Percentiles rank a stretch among this genome's conserved stretches.
Conservation (phyloP, 441 rosid species). For the Geranium incanum region DNA sequence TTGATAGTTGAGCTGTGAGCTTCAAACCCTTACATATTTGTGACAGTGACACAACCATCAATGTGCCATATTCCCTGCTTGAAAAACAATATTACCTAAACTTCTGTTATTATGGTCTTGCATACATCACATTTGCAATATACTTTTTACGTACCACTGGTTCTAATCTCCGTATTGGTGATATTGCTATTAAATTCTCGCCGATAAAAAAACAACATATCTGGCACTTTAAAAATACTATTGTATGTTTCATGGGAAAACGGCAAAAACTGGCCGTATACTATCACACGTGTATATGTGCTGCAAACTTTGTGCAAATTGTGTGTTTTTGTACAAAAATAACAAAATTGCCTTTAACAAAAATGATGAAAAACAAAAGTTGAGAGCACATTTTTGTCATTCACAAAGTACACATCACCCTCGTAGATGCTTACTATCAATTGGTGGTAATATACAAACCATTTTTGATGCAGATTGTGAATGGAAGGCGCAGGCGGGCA, state of each 20-base stretch:
- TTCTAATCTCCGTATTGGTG: too few relatives aligned
- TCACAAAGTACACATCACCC: not conserved
- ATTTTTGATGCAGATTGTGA: constrained; percentile 54
- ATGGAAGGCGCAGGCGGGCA: constrained; percentile 91
- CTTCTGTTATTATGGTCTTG: not conserved
- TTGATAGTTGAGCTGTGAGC: not conserved
- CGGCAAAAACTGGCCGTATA: too few relatives aligned
- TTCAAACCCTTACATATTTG: not conserved
- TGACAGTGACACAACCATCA: not conserved
- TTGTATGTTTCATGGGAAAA: too few relatives aligned
- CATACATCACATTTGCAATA: not conserved
- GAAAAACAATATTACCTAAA: not conserved
- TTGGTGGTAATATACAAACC: not conserved
- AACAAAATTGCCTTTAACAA: too few relatives aligned
- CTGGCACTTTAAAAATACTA: too few relatives aligned
- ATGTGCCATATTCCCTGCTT: not conserved
- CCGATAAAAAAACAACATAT: too few relatives aligned
- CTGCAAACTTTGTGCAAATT: too few relatives aligned
- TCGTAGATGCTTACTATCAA: not conserved
- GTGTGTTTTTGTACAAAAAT: too few relatives aligned
- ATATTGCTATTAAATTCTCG: too few relatives aligned
- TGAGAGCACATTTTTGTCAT: too few relatives aligned
- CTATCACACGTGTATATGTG: too few relatives aligned
- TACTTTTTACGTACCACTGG: not conserved
- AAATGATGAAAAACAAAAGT: too few relatives aligned